A percentile compares a stretch with the other conserved stretches of the same genome.
These are phyloP conservation scores for Breviolum minutum DNA, from an alignment of 73 alveolate genomes.

Conservation along the genomic window DNA sequence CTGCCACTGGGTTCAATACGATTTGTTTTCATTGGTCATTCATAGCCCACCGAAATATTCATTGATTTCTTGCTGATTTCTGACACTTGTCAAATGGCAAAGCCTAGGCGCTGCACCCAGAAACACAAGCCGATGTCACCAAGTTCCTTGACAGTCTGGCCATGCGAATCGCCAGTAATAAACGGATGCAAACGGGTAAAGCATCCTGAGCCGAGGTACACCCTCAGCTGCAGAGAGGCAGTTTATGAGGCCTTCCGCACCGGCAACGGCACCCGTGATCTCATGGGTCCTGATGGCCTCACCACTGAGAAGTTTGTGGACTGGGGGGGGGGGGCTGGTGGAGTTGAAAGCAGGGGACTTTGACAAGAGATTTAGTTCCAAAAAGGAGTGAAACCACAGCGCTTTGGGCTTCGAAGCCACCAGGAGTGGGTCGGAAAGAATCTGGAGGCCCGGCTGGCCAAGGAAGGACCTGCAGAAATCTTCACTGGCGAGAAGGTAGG, in stretches of 20 bases:
- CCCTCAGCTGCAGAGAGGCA: conserved; percentile 63
- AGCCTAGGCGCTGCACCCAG: conserved; percentile 53
- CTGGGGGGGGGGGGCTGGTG: background rate
- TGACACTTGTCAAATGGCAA: background rate
- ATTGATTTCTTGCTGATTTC: background rate
- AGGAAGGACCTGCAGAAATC: conserved; percentile 80
- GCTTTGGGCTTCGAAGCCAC: background rate
- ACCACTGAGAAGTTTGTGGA: conserved; percentile 95
- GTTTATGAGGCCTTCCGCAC: conserved; percentile 83
- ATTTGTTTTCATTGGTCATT: background rate
- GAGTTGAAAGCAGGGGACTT: no score
- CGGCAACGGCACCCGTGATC: conserved; percentile 91
- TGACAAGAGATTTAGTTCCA: no score
- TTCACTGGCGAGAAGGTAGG: conserved; percentile 72
- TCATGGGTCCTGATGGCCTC: conserved; percentile 83
- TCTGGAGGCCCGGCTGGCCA: conserved; percentile 62
- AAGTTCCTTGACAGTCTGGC: background rate
- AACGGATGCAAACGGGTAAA: no score
- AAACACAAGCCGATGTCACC: conserved; percentile 48
- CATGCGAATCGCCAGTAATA: background rate
- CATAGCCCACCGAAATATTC: background rate
- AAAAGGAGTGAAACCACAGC: background rate
- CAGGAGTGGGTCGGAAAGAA: conserved; percentile 79
- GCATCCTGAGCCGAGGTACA: background rate
- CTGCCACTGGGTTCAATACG: background rate